Evolutionary conservation across 495 filamentous ascomycete species (phyloP).

Genomic region (Stereocaulon alpinum): DNA sequence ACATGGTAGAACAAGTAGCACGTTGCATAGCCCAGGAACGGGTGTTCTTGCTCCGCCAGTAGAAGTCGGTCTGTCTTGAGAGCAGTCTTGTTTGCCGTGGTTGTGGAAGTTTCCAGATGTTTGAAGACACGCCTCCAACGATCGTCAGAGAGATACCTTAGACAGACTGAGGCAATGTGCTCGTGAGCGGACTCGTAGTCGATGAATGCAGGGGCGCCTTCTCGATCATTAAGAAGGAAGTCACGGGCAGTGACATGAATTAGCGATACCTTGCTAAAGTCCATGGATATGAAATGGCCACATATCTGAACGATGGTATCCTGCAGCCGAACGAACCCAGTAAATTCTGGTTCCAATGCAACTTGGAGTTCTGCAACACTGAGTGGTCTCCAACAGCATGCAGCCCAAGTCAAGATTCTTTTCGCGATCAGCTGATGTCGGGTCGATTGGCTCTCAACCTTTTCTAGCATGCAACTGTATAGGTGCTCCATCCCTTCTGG

Average conservation of each 20-base stretch:
- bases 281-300: slow-evolving; percentile 31
- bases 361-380: slow-evolving; percentile 24
- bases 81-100: not conserved
- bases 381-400: slow-evolving; percentile 28
- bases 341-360: slow-evolving; percentile 18
- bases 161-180: not conserved
- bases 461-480: slow-evolving; percentile 30
- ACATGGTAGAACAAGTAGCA: not conserved
- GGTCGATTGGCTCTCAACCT: slow-evolving; percentile 17
- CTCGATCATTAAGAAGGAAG: slow-evolving; percentile 22
- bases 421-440: slow-evolving; percentile 22
- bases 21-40: not conserved
- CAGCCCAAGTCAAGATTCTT: slow-evolving; percentile 27
- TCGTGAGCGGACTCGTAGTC: slow-evolving; percentile 4
- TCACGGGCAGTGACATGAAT: slow-evolving; percentile 29
- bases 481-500: slow-evolving; percentile 33
- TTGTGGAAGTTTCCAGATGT: not conserved
- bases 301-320: slow-evolving; percentile 28
- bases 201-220: slow-evolving; percentile 16
- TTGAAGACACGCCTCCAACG: not conserved
- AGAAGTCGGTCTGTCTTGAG: not conserved
- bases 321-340: slow-evolving; percentile 25
- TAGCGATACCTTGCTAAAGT: slow-evolving; percentile 26
- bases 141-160: not conserved
- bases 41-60: not conserved